These are phyloP conservation scores for Russula sp. DNA, from an alignment of 768 basidiomycete genomes.

Conservation along the genomic window DNA sequence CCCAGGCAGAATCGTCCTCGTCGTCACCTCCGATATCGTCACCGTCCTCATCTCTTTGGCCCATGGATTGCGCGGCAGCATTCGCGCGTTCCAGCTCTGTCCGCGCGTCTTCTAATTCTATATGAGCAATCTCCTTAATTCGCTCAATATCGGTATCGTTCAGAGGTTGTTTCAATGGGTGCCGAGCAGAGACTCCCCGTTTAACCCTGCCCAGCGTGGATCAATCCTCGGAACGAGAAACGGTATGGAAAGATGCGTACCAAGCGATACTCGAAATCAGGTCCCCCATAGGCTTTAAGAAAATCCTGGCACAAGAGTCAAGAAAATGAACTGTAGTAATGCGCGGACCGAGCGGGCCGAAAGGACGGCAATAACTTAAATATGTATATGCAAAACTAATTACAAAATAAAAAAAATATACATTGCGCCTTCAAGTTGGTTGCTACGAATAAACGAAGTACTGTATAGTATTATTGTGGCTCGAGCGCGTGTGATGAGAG, in stretches of 20 bases:
- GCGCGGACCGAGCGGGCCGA: not conserved
- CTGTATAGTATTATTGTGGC: no score
- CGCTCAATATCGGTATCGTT: slow-evolving; percentile 87
- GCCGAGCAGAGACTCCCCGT: slow-evolving; percentile 63
- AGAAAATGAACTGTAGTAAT: not conserved
- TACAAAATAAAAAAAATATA: no score
- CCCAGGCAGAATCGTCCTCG: slow-evolving; percentile 57
- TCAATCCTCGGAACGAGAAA: slow-evolving; percentile 2
- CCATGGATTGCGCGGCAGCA: slow-evolving; percentile 67
- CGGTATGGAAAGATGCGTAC: not conserved
- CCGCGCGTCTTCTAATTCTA: slow-evolving; percentile 87
- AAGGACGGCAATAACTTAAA: no score
- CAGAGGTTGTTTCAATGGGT: slow-evolving; percentile 84
- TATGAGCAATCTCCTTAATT: slow-evolving; percentile 79
- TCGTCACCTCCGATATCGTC: slow-evolving; percentile 49
- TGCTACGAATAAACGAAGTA: no score
- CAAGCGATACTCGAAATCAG: slow-evolving; percentile 14
- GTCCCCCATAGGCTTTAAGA: slow-evolving; percentile 13
- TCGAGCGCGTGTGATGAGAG: no score
- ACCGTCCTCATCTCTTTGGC: slow-evolving; percentile 57
- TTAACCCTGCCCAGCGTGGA: slow-evolving; percentile 50
- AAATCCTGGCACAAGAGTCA: not conserved
- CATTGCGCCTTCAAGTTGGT: no score
- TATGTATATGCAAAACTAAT: no score
- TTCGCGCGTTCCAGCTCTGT: slow-evolving; percentile 79